Percentiles rank a stretch among this genome's conserved stretches.
These are phyloP conservation scores for Yamadazyma sp. DNA, from an alignment of 1,139 yeast genomes.

Conservation along the genomic window DNA sequence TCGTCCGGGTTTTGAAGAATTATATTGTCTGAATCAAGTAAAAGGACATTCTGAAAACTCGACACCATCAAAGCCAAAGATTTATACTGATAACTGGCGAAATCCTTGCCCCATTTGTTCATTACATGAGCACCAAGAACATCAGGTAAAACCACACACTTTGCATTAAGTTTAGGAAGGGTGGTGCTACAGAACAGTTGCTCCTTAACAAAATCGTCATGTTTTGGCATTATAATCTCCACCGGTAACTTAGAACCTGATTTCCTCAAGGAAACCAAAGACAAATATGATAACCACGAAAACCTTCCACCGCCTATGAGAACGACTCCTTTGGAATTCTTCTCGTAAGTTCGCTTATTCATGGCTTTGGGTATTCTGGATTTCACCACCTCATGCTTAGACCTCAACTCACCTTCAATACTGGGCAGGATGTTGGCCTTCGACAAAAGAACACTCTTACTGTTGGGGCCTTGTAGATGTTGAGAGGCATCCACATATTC, in stretches of 20 bases:
- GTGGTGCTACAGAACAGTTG: conserved; percentile 25
- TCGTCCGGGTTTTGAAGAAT: conserved; percentile 34
- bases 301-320: conserved; percentile 40
- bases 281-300: conserved; percentile 41
- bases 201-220: conserved; percentile 31
- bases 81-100: conserved; percentile 41
- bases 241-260: conserved; percentile 39
- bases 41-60: conserved; percentile 38
- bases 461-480: conserved; percentile 25
- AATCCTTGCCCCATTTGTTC: conserved; percentile 28
- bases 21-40: conserved; percentile 45
- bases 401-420: conserved; percentile 22
- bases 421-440: conserved; percentile 28
- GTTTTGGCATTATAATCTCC: conserved; percentile 37
- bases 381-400: conserved; percentile 26
- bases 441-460: conserved; percentile 29
- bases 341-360: conserved; percentile 24
- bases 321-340: conserved; percentile 33
- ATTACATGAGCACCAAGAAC: conserved; percentile 35
- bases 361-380: conserved; percentile 26
- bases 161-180: conserved; percentile 28
- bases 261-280: conserved; percentile 33
- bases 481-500: conserved; percentile 22
- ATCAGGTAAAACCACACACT: conserved; percentile 36
- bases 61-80: conserved; percentile 34